These are phyloP conservation scores for Fusarium equiseti DNA, from an alignment of 2,329 filamentous ascomycete species.

Conservation along the genomic window DNA sequence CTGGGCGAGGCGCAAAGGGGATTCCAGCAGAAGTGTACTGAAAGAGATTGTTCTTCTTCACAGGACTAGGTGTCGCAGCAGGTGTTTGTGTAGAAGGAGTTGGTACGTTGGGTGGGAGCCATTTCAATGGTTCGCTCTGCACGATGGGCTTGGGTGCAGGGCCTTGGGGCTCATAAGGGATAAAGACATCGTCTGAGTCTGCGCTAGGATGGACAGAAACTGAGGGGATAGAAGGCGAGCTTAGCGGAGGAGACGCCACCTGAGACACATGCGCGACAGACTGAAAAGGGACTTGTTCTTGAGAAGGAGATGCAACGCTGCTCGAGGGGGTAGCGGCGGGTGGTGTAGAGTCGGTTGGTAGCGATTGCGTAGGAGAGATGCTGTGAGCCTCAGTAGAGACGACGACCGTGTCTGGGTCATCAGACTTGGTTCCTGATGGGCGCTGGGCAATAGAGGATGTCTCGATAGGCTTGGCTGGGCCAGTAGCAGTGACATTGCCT, in stretches of 20 bases:
- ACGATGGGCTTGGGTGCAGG: constrained; percentile 56
- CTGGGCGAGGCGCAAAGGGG: constrained; percentile 58
- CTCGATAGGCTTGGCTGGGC: not conserved
- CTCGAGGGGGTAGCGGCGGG: constrained; percentile 45
- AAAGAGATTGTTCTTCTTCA: constrained; percentile 54
- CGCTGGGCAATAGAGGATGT: constrained; percentile 1
- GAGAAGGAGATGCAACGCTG: constrained; percentile 43
- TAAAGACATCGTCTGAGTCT: constrained; percentile 58
- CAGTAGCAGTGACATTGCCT: not conserved
- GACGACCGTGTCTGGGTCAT: not conserved
- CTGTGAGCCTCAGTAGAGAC: not conserved
- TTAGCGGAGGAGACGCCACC: constrained; percentile 43
- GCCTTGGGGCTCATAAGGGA: constrained; percentile 69
- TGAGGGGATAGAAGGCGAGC: constrained; percentile 49
- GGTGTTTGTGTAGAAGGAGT: constrained; percentile 53
- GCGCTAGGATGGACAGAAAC: constrained; percentile 45
- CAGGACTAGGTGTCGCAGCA: constrained; percentile 50
- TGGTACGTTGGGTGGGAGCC: constrained; percentile 63
- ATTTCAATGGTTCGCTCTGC: constrained; percentile 59
- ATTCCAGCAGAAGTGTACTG: constrained; percentile 58
- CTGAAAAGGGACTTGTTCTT: constrained; percentile 41
- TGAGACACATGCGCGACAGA: constrained; percentile 40
- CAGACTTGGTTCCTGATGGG: not conserved
- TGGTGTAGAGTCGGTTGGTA: constrained; percentile 32
- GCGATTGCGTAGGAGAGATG: constrained; percentile 33